phyloP scores from a whole-genome alignment of 2,329 filamentous ascomycete species.

The Xenoacremonium recifei region DNA sequence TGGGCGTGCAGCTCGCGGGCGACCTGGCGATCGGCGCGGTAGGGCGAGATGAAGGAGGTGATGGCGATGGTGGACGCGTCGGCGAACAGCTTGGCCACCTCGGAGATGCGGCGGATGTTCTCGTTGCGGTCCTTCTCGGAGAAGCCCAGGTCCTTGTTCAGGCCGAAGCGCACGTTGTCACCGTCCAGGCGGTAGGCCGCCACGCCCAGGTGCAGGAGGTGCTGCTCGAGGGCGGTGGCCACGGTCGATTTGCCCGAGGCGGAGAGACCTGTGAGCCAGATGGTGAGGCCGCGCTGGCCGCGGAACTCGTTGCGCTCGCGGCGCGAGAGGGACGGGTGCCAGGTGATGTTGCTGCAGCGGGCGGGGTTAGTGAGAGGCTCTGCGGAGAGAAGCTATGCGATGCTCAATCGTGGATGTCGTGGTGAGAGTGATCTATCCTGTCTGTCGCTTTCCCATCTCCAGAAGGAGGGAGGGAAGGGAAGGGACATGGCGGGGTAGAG shows the following conservation, averaged over 20 bases:
- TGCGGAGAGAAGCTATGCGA: no score
- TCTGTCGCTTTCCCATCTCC: no score
- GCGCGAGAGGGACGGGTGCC: conserved; percentile 80
- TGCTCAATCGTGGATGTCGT: no score
- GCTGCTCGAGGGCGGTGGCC: conserved; percentile 93
- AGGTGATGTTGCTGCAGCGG: conserved; percentile 77
- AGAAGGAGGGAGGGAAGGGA: not conserved
- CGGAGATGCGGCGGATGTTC: conserved; percentile 95
- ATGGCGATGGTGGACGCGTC: conserved; percentile 85
- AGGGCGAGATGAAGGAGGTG: conserved; percentile 96
- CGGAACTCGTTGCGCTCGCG: conserved; percentile 71
- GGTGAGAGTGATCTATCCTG: no score
- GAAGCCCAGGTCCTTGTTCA: conserved; percentile 98
- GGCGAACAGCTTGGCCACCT: conserved; percentile 94
- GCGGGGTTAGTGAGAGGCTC: conserved; percentile 9
- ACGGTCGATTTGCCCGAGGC: conserved; percentile 97
- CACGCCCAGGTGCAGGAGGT: conserved; percentile 82
- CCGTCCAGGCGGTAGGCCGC: conserved; percentile 92
- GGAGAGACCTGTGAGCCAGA: conserved; percentile 97
- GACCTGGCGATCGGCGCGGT: conserved; percentile 79
- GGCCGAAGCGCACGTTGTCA: conserved; percentile 96
- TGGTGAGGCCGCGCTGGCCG: conserved; percentile 85
- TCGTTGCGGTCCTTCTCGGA: conserved; percentile 90
- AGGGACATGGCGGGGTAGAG: conserved; percentile 10
- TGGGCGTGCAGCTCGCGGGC: conserved; percentile 77